phyloP scores from a whole-genome alignment of 805 yeast species.

The Tetrapisispora phaffii region DNA sequence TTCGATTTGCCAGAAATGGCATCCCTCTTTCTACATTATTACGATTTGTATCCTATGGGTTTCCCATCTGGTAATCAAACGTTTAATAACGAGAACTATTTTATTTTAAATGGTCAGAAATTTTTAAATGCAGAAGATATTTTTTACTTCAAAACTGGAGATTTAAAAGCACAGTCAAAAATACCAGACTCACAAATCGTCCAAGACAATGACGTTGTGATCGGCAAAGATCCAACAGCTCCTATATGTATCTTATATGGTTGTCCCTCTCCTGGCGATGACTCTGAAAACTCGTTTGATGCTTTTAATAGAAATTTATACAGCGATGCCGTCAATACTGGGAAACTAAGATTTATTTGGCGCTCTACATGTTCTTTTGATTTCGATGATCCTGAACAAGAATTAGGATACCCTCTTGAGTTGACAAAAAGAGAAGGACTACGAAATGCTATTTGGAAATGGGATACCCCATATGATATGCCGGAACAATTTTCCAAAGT shows the following conservation, averaged over 20 bases:
- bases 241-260: slow-evolving; percentile 65
- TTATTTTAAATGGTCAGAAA: slow-evolving; percentile 17
- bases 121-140: slow-evolving; percentile 65
- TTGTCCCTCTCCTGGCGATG: slow-evolving; percentile 37
- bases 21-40: slow-evolving; percentile 11
- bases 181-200: slow-evolving; percentile 14
- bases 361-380: slow-evolving; percentile 42
- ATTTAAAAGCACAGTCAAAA: slow-evolving; percentile 18
- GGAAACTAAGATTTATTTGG: slow-evolving; percentile 66
- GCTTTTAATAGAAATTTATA: slow-evolving; percentile 50
- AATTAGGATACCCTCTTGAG: slow-evolving; percentile 22
- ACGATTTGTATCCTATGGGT: slow-evolving; percentile 17
- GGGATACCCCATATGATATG: slow-evolving; percentile 11
- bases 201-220: slow-evolving; percentile 50
- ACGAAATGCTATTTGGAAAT: slow-evolving; percentile 27
- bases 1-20: slow-evolving; percentile 9
- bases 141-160: slow-evolving; percentile 62
- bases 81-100: slow-evolving; percentile 9
- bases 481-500: slow-evolving; percentile 38
- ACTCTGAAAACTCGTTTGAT: slow-evolving; percentile 34
- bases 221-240: slow-evolving; percentile 39
- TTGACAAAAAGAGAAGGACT: slow-evolving; percentile 23
- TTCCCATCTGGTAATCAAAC: slow-evolving; percentile 1
- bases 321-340: slow-evolving; percentile 44
- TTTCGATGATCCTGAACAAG: slow-evolving; percentile 2